Evolutionary conservation across 345 rosid species (phyloP).

Genomic region (Camelina sativa): DNA sequence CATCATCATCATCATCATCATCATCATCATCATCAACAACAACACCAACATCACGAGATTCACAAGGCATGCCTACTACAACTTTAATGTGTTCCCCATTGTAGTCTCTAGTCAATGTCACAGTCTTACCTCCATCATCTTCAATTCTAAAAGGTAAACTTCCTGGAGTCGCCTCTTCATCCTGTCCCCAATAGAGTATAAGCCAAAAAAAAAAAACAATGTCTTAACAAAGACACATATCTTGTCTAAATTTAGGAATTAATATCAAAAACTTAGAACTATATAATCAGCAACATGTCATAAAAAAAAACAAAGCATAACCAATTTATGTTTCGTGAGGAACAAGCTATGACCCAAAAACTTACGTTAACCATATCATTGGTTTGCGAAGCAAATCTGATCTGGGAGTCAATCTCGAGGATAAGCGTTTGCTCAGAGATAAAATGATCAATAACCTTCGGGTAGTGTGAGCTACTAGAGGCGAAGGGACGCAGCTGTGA

Average conservation of each 20-base stretch:
- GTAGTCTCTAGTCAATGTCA: slow-evolving; percentile 64
- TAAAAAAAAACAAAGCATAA: no score
- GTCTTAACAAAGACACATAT: not conserved
- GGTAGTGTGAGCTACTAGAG: slow-evolving; percentile 36
- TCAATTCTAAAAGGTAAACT: slow-evolving; percentile 73
- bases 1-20: no score
- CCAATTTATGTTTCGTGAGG: not conserved
- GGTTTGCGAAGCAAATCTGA: slow-evolving; percentile 56
- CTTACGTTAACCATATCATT: slow-evolving; percentile 53
- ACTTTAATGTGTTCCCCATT: slow-evolving; percentile 65
- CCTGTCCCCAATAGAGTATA: not conserved
- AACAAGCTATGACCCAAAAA: not conserved
- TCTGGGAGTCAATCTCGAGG: slow-evolving; percentile 61
- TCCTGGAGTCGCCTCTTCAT: slow-evolving; percentile 52
- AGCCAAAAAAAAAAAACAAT: not conserved
- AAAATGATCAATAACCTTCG: slow-evolving; percentile 44
- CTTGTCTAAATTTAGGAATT: not conserved
- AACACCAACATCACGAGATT: no score
- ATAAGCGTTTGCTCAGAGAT: slow-evolving; percentile 39
- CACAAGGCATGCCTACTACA: slow-evolving; percentile 68
- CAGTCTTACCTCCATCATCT: slow-evolving; percentile 64
- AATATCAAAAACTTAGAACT: no score
- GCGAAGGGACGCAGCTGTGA: slow-evolving; percentile 31
- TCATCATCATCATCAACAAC: no score
- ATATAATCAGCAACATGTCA: no score